These are phyloP conservation scores for Aureoboletus auriporus DNA, from an alignment of 768 basidiomycete genomes.

Conservation along the genomic window DNA sequence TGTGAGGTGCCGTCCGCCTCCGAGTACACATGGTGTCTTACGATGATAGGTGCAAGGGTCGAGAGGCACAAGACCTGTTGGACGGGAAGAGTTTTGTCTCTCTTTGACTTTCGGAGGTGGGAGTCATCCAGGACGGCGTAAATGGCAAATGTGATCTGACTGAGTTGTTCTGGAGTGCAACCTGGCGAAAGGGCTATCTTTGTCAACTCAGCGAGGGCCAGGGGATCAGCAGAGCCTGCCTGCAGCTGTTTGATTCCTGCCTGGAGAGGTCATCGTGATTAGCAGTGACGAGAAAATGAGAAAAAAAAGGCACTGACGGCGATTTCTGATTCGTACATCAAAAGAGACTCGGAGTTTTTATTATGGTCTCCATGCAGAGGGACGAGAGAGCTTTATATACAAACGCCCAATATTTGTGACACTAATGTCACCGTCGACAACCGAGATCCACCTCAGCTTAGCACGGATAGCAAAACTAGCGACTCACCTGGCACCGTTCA, in stretches of 20 bases:
- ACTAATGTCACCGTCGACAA: constrained; percentile 33
- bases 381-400: not conserved
- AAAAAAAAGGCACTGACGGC: constrained; percentile 7
- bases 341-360: no score
- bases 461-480: constrained; percentile 55
- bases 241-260: constrained; percentile 17
- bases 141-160: constrained; percentile 16
- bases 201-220: constrained; percentile 15
- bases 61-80: constrained; percentile 21
- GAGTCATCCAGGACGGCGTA: constrained; percentile 16
- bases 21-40: not conserved
- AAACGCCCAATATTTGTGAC: not conserved
- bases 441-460: constrained; percentile 61
- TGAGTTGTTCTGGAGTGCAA: constrained; percentile 18
- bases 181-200: constrained; percentile 15
- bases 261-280: constrained; percentile 6
- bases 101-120: constrained; percentile 16
- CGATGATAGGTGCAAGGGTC: constrained; percentile 13
- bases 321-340: constrained; percentile 18
- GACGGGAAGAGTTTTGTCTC: constrained; percentile 9
- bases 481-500: constrained; percentile 53
- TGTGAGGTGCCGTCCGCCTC: constrained; percentile 1
- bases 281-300: not conserved
- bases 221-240: constrained; percentile 14
- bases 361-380: not conserved